Evolutionary conservation across 2,329 filamentous ascomycete genomes (phyloP).

Genomic region (Fusarium scirpi): DNA sequence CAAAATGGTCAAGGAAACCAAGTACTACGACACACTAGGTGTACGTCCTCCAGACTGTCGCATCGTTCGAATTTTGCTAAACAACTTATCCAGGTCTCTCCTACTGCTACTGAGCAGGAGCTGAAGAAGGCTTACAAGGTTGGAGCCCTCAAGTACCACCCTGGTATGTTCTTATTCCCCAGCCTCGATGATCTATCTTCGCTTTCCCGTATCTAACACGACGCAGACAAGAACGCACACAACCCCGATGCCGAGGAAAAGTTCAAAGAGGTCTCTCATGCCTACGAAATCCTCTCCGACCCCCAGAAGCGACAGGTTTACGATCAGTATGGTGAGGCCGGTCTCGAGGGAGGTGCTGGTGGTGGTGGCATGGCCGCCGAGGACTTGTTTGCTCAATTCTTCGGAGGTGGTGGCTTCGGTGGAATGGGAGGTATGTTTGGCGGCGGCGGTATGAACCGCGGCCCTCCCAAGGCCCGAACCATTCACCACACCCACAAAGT

Average conservation of each 20-base stretch:
- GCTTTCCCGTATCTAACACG: constrained; percentile 27
- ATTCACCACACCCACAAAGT: constrained; percentile 99
- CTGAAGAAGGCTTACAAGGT: constrained; percentile 93
- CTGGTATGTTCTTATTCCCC: constrained; percentile 69
- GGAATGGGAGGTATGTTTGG: constrained; percentile 81
- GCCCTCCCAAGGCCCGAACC: constrained; percentile 88
- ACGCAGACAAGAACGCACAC: constrained; percentile 91
- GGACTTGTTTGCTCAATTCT: constrained; percentile 97
- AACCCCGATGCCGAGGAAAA: constrained; percentile 95
- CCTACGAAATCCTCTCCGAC: constrained; percentile 95
- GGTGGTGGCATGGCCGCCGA: constrained; percentile 92
- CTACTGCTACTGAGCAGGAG: constrained; percentile 84
- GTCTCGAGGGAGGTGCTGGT: constrained; percentile 87
- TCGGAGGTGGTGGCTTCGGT: constrained; percentile 72
- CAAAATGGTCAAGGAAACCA: constrained; percentile 83
- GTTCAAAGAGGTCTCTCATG: constrained; percentile 97
- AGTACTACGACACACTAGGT: constrained; percentile 82
- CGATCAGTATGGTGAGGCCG: constrained; percentile 97
- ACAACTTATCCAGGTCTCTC: constrained; percentile 70
- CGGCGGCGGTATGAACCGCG: constrained; percentile 74
- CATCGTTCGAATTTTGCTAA: constrained; percentile 31
- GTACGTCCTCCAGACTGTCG: constrained; percentile 62
- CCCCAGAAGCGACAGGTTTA: constrained; percentile 91
- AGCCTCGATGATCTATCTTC: neutral
- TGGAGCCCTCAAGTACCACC: constrained; percentile 85